phyloP scores from a whole-genome alignment of 2,329 filamentous ascomycete genomes.

The Lachnellula occidentalis region DNA sequence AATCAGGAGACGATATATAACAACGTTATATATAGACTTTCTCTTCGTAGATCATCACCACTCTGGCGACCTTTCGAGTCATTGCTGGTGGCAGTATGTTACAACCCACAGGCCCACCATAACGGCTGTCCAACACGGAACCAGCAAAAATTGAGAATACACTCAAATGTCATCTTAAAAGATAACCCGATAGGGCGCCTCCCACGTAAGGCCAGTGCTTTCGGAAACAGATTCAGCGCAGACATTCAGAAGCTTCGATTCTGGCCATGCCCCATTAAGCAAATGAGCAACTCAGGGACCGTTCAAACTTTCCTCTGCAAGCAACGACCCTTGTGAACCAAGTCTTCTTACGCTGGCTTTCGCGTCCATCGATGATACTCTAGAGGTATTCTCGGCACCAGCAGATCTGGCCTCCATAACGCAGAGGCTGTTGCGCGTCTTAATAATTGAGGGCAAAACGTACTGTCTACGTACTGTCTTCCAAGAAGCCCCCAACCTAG shows the following conservation, averaged over 20 bases:
- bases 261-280: background rate
- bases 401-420: background rate
- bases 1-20: background rate
- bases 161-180: background rate
- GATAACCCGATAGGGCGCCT: background rate
- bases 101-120: background rate
- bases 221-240: background rate
- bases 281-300: background rate
- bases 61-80: background rate
- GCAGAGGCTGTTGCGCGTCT: slow-evolving; percentile 4
- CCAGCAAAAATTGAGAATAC: background rate
- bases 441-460: slow-evolving; percentile 1
- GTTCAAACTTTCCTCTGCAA: background rate
- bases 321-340: background rate
- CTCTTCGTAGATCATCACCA: background rate
- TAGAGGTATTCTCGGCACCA: background rate
- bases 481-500: background rate
- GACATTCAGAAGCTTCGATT: background rate
- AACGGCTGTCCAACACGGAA: background rate
- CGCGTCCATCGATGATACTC: background rate
- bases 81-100: background rate
- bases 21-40: background rate
- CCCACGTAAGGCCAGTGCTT: background rate
- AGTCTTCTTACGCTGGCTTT: background rate
- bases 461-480: slow-evolving; percentile 1